phyloP scores from a whole-genome alignment of 2,329 filamentous ascomycete species.

The Aspergillus brasiliensis region DNA sequence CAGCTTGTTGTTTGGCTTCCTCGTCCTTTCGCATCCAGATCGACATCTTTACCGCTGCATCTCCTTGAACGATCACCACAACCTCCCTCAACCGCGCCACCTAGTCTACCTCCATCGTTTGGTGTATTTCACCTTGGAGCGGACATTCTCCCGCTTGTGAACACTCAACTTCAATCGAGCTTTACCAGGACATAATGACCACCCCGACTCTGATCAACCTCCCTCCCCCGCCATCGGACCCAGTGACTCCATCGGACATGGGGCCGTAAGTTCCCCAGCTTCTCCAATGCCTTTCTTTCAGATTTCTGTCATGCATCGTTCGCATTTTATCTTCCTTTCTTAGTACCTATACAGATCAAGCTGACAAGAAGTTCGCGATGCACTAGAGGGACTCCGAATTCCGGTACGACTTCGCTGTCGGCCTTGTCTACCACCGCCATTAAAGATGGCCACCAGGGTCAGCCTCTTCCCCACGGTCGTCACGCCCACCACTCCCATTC shows the following conservation, averaged over 20 bases:
- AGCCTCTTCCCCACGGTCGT: constrained; percentile 63
- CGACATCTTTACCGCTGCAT: background rate
- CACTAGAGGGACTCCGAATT: constrained; percentile 86
- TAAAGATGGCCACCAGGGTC: constrained; percentile 91
- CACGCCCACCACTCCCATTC: constrained; percentile 58
- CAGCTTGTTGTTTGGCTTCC: background rate
- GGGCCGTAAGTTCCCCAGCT: constrained; percentile 65
- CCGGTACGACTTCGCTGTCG: constrained; percentile 86
- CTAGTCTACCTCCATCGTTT: background rate
- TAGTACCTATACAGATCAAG: background rate
- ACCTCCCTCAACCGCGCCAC: background rate
- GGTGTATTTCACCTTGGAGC: background rate
- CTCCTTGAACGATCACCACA: background rate
- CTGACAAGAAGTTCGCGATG: constrained; percentile 21
- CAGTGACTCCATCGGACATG: constrained; percentile 84
- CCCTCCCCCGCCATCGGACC: constrained; percentile 77
- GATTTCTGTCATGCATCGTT: constrained; percentile 16
- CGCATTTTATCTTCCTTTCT: background rate
- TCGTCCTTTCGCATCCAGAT: background rate
- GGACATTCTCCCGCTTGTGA: background rate
- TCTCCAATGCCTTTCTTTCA: constrained; percentile 11
- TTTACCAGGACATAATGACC: constrained; percentile 28
- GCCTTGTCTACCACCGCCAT: constrained; percentile 91
- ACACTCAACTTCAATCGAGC: background rate
- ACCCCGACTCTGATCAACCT: constrained; percentile 78